Base-by-base conservation (phyloP, 768 basidiomycete genomes). In the Cyclocybe cylindracea region DNA sequence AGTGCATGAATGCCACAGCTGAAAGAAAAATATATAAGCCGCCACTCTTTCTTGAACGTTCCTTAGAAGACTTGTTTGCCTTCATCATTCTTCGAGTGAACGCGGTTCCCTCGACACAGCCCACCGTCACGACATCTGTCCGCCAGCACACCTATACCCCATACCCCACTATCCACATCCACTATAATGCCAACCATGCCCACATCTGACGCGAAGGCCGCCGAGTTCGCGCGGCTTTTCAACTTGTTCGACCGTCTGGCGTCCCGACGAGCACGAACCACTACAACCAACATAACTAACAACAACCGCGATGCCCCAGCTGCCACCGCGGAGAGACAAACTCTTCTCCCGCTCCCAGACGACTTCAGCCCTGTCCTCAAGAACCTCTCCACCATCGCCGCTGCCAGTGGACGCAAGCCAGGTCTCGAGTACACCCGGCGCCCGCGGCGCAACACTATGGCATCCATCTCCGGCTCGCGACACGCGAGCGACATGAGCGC, bases 151-250 rank as follows among this genome's bases (percentile, higher is more conserved):
- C 10, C 47, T 39, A 29, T 35, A 36, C 34, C 35, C 36, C 43
- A 36, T 29, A 19, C 7, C 5, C 34, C 46, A 29, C 31, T 32
- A 53, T 44, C 45, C 9, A 44, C 10, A 37, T 33, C 43, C 35
- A 34, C 37, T 33, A 50, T 61, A 34, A 14, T 44, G 14, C 53
- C 54, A 39, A 55, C 51, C 14, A 49, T 57, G 13, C 52, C 54
- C 16, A 57, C 61, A 35, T 46, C 66, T 59, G 66, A 76, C 24
- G 55, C 70, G 44, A 79, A 73, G 61, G 76, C 67, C 8, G 74
- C 76, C 37, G 83, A 84, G 44, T 79, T 83, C 55, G 78, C 78
- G 2, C 70, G 71, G 46, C 77, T 85, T 35, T 79, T 82, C 51
- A 71, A 76, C 37, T 64, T 81, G 46, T 83, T 83, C 56, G 78